These are phyloP conservation scores for Blastocystis sp. DNA, from an alignment of 352 stramenopile genomes.

Conservation along the genomic window DNA sequence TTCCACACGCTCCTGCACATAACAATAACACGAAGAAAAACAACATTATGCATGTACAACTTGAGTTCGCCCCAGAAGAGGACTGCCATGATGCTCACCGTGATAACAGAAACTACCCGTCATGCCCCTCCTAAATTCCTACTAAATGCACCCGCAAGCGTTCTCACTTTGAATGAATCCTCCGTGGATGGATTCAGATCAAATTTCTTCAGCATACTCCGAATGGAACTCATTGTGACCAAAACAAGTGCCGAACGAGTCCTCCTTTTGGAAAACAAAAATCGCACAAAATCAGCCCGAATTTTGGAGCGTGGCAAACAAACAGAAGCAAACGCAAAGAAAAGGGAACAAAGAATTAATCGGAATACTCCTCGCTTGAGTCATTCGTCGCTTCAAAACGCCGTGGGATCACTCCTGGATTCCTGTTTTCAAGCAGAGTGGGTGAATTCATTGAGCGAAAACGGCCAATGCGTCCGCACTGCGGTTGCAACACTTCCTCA, in stretches of 20 bases:
- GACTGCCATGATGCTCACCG: constrained; percentile 32
- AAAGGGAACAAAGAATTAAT: background rate
- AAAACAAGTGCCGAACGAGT: background rate
- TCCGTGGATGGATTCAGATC: constrained; percentile 67
- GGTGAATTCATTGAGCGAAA: background rate
- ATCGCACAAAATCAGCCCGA: background rate
- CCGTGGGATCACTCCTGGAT: constrained; percentile 2
- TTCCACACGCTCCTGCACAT: constrained; percentile 23
- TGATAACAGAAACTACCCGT: constrained; percentile 59
- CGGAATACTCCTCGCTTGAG: constrained; percentile 24
- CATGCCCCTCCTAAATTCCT: background rate
- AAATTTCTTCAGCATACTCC: constrained; percentile 52
- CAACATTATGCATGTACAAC: constrained; percentile 47
- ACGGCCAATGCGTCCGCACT: background rate
- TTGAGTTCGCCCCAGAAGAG: constrained; percentile 63
- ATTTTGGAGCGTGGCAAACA: no score
- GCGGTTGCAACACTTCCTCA: background rate
- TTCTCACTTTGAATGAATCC: constrained; percentile 52
- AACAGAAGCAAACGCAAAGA: no score
- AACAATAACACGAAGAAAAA: background rate
- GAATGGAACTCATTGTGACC: constrained; percentile 20
- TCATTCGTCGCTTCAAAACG: background rate
- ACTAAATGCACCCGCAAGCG: constrained; percentile 56
- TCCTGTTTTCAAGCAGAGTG: background rate
- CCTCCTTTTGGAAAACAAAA: background rate